phyloP scores from a whole-genome alignment of 139 green algal genomes.

The Haematococcus lacustris region DNA sequence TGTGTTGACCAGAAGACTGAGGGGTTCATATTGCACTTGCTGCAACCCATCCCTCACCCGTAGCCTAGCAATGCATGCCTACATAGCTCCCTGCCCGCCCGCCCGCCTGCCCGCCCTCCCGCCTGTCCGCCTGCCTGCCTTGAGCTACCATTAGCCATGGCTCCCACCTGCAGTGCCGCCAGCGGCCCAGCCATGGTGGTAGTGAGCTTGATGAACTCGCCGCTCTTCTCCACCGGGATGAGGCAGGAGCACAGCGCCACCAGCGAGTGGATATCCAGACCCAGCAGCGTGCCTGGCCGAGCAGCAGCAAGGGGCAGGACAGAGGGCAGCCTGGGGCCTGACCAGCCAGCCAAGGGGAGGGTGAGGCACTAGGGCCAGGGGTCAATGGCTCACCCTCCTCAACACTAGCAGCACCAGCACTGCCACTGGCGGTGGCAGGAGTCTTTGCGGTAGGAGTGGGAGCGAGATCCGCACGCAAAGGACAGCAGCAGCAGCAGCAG shows the following conservation, averaged over 20 bases:
- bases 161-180: slow-evolving; percentile 25
- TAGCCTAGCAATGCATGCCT: slow-evolving; percentile 34
- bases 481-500: too few species aligned
- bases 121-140: slow-evolving; percentile 3
- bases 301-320: slow-evolving; percentile 44
- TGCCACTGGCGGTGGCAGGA: background rate
- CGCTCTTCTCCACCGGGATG: slow-evolving; percentile 58
- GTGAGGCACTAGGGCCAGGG: background rate
- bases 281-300: slow-evolving; percentile 42
- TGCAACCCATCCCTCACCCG: background rate
- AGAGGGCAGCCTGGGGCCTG: background rate
- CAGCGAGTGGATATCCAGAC: slow-evolving; percentile 27
- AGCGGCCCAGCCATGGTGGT: slow-evolving; percentile 53
- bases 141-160: background rate
- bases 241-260: slow-evolving; percentile 63
- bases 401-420: background rate
- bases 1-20: background rate
- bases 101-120: slow-evolving; percentile 39
- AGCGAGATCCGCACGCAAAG: too few species aligned
- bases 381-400: background rate
- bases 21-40: slow-evolving; percentile 1
- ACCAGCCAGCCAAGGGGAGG: background rate
- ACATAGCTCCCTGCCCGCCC: slow-evolving; percentile 33
- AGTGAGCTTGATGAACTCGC: slow-evolving; percentile 54
- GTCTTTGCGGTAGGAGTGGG: too few species aligned